These are phyloP conservation scores for Cladorrhinum sp. DNA, from an alignment of 2,329 filamentous ascomycete genomes.

Conservation along the genomic window DNA sequence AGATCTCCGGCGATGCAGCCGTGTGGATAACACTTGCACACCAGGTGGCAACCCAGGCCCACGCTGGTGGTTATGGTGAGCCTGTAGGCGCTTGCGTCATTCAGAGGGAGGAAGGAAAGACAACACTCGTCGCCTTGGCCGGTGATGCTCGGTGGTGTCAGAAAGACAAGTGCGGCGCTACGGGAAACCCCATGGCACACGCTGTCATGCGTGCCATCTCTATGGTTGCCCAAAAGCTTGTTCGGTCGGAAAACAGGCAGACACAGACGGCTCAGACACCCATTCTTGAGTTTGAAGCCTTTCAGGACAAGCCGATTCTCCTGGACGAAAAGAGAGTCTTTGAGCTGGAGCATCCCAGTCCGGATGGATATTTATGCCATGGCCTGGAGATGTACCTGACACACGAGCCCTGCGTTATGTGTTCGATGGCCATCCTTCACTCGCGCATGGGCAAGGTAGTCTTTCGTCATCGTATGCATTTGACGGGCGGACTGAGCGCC, in stretches of 20 bases:
- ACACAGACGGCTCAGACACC: conserved; percentile 30
- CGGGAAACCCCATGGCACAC: conserved; percentile 75
- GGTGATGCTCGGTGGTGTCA: conserved; percentile 71
- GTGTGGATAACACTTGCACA: conserved; percentile 68
- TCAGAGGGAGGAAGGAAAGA: conserved; percentile 52
- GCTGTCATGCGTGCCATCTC: conserved; percentile 75
- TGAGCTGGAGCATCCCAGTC: conserved; percentile 60
- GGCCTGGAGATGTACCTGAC: conserved; percentile 91
- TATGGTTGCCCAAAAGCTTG: conserved; percentile 71
- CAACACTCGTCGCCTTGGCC: conserved; percentile 66
- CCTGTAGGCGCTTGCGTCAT: conserved; percentile 73
- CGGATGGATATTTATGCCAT: conserved; percentile 89
- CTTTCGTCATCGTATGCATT: conserved; percentile 74
- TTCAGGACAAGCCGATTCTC: conserved; percentile 67
- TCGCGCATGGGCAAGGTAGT: conserved; percentile 86
- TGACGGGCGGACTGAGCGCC: conserved; percentile 78
- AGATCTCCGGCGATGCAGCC: conserved; percentile 61
- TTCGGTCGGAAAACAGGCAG: conserved; percentile 50
- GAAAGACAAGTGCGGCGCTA: conserved; percentile 44
- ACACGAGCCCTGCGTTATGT: conserved; percentile 95
- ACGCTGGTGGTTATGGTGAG: conserved; percentile 59
- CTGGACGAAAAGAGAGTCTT: conserved; percentile 62
- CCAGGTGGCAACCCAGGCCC: conserved; percentile 58
- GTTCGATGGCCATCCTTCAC: conserved; percentile 92
- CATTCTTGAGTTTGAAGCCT: conserved; percentile 57